Percentiles rank a stretch among this genome's conserved stretches.
These are phyloP conservation scores for Suillus brevipes DNA, from an alignment of 768 basidiomycete species.

Conservation along the genomic window DNA sequence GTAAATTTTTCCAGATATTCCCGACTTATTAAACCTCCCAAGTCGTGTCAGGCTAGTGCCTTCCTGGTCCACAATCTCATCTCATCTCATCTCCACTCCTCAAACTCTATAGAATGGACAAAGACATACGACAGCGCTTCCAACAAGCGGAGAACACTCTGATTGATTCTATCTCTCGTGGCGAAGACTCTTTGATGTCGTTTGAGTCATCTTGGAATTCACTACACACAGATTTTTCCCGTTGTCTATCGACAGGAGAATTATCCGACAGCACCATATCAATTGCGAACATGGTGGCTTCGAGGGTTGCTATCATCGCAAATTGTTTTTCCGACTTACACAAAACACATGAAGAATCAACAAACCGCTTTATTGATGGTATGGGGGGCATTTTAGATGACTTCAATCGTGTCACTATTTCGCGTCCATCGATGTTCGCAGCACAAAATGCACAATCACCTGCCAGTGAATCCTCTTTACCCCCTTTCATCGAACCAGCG, in stretches of 20 bases:
- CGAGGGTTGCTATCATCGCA: fast-evolving
- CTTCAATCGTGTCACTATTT: neutral
- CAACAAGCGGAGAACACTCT: neutral
- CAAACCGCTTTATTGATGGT: fast-evolving
- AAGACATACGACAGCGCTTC: slow-evolving; percentile 6
- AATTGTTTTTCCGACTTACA: neutral
- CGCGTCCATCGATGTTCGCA: neutral
- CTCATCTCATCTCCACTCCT: neutral
- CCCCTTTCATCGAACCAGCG: slow-evolving; percentile 16
- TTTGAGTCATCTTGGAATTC: neutral
- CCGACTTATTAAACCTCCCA: too few relatives aligned
- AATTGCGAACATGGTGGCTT: neutral
- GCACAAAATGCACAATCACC: neutral
- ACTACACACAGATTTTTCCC: neutral
- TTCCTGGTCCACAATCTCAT: neutral
- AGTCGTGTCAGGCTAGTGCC: too few relatives aligned
- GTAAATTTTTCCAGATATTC: neutral
- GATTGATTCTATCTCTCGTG: neutral
- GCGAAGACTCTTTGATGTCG: neutral
- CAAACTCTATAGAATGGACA: neutral
- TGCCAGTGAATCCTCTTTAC: neutral
- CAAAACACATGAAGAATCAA: neutral
- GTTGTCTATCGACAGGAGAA: neutral
- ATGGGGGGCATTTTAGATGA: neutral
- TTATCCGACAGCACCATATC: neutral